Evolutionary conservation across 345 rosid species (phyloP).

Genomic region (Rhodamnia argentea): DNA sequence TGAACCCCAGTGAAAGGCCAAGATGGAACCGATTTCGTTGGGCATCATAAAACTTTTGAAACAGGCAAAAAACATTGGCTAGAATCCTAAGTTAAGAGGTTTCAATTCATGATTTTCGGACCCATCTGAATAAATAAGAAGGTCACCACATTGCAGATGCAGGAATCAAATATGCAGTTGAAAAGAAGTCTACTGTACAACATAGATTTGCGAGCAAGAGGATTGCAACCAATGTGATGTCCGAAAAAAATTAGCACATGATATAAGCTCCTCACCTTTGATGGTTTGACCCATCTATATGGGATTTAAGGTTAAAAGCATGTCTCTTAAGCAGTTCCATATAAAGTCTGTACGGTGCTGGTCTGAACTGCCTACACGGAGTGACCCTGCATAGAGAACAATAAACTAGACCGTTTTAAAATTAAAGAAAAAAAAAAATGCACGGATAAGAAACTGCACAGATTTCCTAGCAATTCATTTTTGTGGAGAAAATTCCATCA

Average conservation of each 20-base stretch:
- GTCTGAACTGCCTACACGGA: conserved; percentile 45
- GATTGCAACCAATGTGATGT: background rate
- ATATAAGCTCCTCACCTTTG: conserved; percentile 36
- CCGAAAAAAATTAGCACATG: background rate
- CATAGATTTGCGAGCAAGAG: background rate
- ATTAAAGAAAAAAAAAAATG: background rate
- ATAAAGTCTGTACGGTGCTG: conserved; percentile 74
- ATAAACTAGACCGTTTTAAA: background rate
- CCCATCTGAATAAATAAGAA: background rate
- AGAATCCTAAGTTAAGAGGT: background rate
- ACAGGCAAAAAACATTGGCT: background rate
- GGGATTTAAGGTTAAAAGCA: conserved; percentile 42
- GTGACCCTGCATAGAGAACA: conserved; percentile 37
- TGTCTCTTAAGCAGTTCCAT: conserved; percentile 76
- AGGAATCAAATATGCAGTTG: background rate
- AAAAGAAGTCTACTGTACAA: background rate
- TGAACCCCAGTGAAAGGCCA: background rate
- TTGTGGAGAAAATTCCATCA: background rate
- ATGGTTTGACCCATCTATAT: conserved; percentile 38
- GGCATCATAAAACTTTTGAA: background rate
- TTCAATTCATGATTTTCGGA: background rate
- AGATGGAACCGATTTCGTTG: background rate
- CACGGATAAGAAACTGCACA: background rate
- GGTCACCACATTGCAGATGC: background rate
- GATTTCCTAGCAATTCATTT: background rate